Evolutionary conservation across 2,329 filamentous ascomycete species (phyloP).

Genomic region (Arthrobotrys entomopaga): DNA sequence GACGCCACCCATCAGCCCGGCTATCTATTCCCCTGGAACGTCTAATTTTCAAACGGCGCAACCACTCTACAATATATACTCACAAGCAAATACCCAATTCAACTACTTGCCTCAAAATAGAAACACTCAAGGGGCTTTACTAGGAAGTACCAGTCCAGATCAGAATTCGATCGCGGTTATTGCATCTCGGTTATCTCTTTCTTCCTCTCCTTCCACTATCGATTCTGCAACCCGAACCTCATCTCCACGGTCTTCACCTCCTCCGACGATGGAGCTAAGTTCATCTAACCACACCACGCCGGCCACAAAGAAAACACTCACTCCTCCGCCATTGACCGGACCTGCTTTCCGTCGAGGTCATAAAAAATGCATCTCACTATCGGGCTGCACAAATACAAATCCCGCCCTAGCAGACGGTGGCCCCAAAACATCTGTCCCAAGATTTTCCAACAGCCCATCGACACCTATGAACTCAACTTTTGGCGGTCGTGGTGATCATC

Average conservation of each 20-base stretch:
- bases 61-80: constrained; percentile 1
- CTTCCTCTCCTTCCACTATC: constrained; percentile 11
- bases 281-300: neutral
- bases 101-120: constrained; percentile 18
- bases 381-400: constrained; percentile 70
- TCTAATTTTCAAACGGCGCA: constrained; percentile 7
- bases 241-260: constrained; percentile 36
- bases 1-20: constrained; percentile 58
- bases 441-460: constrained; percentile 80
- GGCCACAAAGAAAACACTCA: constrained; percentile 39
- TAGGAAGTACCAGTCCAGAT: neutral
- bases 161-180: constrained; percentile 1
- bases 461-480: constrained; percentile 86
- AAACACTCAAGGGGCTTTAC: constrained; percentile 5
- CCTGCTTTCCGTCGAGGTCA: constrained; percentile 68
- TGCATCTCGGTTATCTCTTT: constrained; percentile 21
- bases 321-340: constrained; percentile 29
- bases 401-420: constrained; percentile 65
- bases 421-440: constrained; percentile 74
- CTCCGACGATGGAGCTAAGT: constrained; percentile 29
- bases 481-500: constrained; percentile 94
- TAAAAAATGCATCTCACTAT: constrained; percentile 85
- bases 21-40: constrained; percentile 34
- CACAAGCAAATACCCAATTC: constrained; percentile 2
- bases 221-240: constrained; percentile 6